These are phyloP conservation scores for Stagonosporopsis rhizophila DNA, from an alignment of 2,329 filamentous ascomycete genomes.

Conservation along the genomic window DNA sequence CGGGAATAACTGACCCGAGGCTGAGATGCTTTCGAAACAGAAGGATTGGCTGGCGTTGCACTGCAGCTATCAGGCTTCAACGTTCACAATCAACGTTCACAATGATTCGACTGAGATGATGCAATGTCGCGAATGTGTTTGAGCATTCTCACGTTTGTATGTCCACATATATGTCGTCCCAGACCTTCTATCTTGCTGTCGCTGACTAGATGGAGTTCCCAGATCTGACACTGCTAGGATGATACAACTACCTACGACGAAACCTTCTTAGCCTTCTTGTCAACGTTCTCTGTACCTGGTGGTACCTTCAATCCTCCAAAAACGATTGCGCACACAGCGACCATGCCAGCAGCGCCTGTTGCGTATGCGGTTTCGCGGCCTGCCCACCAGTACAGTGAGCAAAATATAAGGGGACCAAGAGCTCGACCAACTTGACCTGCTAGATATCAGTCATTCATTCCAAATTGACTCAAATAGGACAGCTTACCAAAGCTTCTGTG, in stretches of 20 bases:
- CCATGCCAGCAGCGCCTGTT: conserved; percentile 80
- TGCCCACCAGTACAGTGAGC: conserved; percentile 98
- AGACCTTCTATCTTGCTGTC: not conserved
- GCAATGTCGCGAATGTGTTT: not conserved
- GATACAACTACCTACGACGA: not conserved
- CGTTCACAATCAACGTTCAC: not conserved
- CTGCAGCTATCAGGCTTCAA: not conserved
- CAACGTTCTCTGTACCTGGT: conserved; percentile 45
- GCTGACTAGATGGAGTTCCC: not conserved
- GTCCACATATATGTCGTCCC: not conserved
- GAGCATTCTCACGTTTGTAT: not conserved
- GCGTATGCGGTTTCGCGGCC: conserved; percentile 85
- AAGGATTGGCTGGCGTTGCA: not conserved
- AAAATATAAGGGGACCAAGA: conserved; percentile 87
- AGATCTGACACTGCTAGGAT: too few species aligned
- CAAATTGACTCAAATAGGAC: not conserved
- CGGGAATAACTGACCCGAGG: conserved; percentile 11
- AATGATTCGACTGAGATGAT: not conserved
- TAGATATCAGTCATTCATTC: conserved; percentile 20
- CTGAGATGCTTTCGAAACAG: not conserved
- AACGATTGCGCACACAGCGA: conserved; percentile 73
- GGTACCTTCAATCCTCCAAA: conserved; percentile 76
- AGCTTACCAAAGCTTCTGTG: conserved; percentile 68
- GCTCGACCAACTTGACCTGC: conserved; percentile 87
- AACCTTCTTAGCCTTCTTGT: conserved; percentile 34